Evolutionary conservation across 306 rosid genomes (phyloP), one percentile per base, ranked within the genome.

Genomic region (Vigna angularis): DNA sequence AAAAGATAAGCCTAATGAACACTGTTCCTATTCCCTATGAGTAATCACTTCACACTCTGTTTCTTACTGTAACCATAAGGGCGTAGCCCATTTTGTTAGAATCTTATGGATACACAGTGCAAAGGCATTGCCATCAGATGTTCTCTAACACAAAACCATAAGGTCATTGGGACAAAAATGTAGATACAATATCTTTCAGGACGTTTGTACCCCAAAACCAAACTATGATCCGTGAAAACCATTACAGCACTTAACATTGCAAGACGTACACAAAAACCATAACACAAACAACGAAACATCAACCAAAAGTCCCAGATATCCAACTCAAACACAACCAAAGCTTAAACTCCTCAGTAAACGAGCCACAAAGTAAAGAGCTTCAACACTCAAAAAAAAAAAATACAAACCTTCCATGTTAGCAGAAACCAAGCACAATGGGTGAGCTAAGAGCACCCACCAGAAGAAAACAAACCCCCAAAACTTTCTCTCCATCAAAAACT

Each of bases 401-500:
- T 17, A 52, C 59, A 18, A 83, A 91, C 97, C 97, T 89, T 91
- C 97, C 90, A 85, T 88, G 82, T 91, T 91, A 55, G 97, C 90
- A 75, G 88, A 87, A 76, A 87, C 77, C 78, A 83, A 58, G 81
- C 90, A 85, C 75, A 83, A 83, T 49, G 89, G 85, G 73, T 30
- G 92, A 89, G 81, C 75, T 69, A 87, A 63, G 40, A 86, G 63
- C 84, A 89, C 79, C 84, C 87, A 83, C 80, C 80, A 91, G 55
- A 88, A 74, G 49, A 82, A 79, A 82, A 77, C 59, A 73, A 83
- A 84, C 86, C 74, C 49, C 28, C 69, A 64, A 4, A 64, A 36
- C 26, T 36, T 22, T 45, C 57, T 71, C 68, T 84, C 90, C 96
- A 89, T 89, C 72, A 42, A 75, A 75, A 66, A 66, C 52, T 72